A percentile compares a stretch with the other conserved stretches of the same genome.
Conservation (phyloP, 1,284 basidiomycete species). For the Mycosarcoma maydis region DNA sequence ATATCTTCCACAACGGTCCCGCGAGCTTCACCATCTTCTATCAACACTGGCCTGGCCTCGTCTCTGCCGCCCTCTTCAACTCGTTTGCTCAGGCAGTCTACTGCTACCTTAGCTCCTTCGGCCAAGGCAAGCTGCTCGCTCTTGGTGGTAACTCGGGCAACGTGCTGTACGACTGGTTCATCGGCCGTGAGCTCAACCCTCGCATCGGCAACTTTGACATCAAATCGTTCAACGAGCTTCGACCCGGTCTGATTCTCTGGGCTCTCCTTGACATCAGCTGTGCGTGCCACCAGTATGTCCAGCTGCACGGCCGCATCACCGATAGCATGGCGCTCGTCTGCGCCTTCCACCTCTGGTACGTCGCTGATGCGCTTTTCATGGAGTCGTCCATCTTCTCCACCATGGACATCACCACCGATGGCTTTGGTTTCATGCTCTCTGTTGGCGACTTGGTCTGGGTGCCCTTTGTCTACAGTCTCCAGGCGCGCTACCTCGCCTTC, state of each 20-base stretch:
- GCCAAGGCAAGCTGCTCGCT: slow-evolving; percentile 75
- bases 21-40: slow-evolving; percentile 87
- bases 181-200: slow-evolving; percentile 95
- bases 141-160: slow-evolving; percentile 91
- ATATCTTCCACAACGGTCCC: slow-evolving; percentile 78
- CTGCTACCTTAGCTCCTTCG: slow-evolving; percentile 81
- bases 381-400: slow-evolving; percentile 82
- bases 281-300: slow-evolving; percentile 87
- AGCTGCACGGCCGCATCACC: slow-evolving; percentile 77
- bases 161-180: slow-evolving; percentile 92
- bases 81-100: slow-evolving; percentile 74
- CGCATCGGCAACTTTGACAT: slow-evolving; percentile 85
- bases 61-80: slow-evolving; percentile 85
- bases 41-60: slow-evolving; percentile 88
- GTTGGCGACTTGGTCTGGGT: slow-evolving; percentile 95
- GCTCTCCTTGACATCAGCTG: slow-evolving; percentile 88
- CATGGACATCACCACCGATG: slow-evolving; percentile 98
- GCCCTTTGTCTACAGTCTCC: slow-evolving; percentile 91
- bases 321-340: slow-evolving; percentile 93
- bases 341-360: slow-evolving; percentile 87
- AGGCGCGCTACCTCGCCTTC: slow-evolving; percentile 93
- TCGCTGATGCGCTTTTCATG: slow-evolving; percentile 73
- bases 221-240: slow-evolving; percentile 84
- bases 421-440: slow-evolving; percentile 98
- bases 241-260: slow-evolving; percentile 97